Base-by-base conservation (phyloP, 805 yeast species). In the Nakazawaea peltata region DNA sequence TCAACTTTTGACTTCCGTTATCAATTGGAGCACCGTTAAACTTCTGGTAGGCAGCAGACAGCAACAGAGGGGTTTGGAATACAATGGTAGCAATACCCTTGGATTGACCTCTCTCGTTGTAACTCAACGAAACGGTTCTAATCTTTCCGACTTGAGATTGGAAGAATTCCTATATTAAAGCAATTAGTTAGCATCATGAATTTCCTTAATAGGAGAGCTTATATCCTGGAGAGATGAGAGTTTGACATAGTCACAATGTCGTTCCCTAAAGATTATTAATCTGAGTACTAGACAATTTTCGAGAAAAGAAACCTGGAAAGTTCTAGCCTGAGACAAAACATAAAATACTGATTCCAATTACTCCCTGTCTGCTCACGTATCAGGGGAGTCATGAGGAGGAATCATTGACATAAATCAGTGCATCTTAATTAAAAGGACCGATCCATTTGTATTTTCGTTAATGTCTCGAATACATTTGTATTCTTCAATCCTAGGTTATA, bases 1-100 rank as follows among this genome's bases (percentile, higher is more conserved):
- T 81, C 69, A 92, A 73, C 57, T 69, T 81, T 46, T 74, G 59
- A 41, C 77, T 71, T 42, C 97, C 97, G 37, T 79, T 79, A 55
- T 92, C 98, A 50, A 92, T 83, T 52, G 95, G 88, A 30, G 95
- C 90, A 53, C 92, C 90, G 59, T 90, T 83, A 67, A 81, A 90
- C 51, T 78, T 79, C 52, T 77, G 74, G 50, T 83, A 83, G 33
- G 96, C 95, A 50, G 65, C 69, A 42, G 72, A 63, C 34, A 97
- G 97, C 56, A 71, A 69, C 41, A 78, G 77, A 34, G 73, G 57
- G 40, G 69, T 67, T 53, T 65, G 75, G 69, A 92, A 92, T 40
- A 79, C 68, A 50, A 92, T 74, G 39, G 92, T 86, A 44, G 95
- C 95, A 65, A 78, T 74, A 61, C 98, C 98, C 44, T 82, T 82